Base-by-base conservation (phyloP, 495 filamentous ascomycete genomes). In the Podospora appendiculata region DNA sequence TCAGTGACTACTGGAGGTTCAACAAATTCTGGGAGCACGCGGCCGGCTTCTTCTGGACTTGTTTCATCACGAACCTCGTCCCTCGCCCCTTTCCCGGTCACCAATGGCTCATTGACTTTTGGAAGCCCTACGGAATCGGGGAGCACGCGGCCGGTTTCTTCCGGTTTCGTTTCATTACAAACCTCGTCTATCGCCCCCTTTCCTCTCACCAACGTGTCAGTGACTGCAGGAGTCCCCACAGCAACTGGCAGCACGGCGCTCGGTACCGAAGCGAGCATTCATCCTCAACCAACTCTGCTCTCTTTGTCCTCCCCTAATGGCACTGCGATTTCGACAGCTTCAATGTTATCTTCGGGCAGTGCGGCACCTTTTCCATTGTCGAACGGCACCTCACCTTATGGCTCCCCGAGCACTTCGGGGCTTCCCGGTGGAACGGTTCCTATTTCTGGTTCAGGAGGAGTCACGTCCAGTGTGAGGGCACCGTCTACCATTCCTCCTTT, bases 11-110 rank as follows among this genome's bases (percentile, higher is more conserved):
- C 17, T 12, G 25, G 13, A 17, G 32, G 52, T 25, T 33, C 46
- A 35, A 33, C 32, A 49, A 42, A 16, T 10, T 38, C 33, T n/a
- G 39, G 45, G 16, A 5, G 12, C 13, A 45, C 50, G 6, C 18
- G 41, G 8, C 42, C 17, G 16, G 2, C 32, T 32, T 4, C 18
- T 32, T 33, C 44, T 11, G 36, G 10, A 2, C 36, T 38, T 14
- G 13, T 8, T 16, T 33, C 32, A 48, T 32, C 51, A 47, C 41
- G 18, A 41, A 47, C 47, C 6, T 9, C n/a, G 17, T 47, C 45
- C 14, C 45, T 39, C 6, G 54, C 33, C n/a, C 50, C 54, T 8
- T 57, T 53, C 33, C 54, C 54, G 17, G n/a, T 57, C 14, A 57
- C 50, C 32, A 57, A 57, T 39, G 50, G 47, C 14, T 51, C 56